Base-by-base conservation (phyloP, 257 asterid species). In the Datura wrightii region DNA sequence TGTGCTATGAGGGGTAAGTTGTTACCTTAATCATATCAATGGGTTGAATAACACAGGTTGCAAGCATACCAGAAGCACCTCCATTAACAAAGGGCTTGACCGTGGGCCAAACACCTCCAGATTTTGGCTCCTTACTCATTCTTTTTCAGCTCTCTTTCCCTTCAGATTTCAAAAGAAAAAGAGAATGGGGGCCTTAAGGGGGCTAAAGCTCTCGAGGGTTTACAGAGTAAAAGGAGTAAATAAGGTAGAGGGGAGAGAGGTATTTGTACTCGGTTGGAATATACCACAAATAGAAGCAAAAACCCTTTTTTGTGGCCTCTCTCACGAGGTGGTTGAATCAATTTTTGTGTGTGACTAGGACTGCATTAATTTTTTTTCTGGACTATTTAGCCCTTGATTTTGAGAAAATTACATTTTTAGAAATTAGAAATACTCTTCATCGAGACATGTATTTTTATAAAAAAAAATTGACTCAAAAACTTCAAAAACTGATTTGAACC, bases 51-150 rank as follows among this genome's bases (percentile, higher is more conserved):
- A 93, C 98, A 82, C 98, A 94, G 60, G 99, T 96, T 14, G 98
- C 98, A 41, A 94, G 98, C 99, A 96, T 96, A 55, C 99, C 99
- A 37, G 99, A 93, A 66, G 91, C 88, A 31, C 99, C 98, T 56
- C 99, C 98, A 87, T 96, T 96, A 18, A 92, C 86, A 85, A 96
- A 96, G 5, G 99, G 99, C 93, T 94, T 94, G 46, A 96, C 95
- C 0, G 97, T 86, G 2, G 91, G 88, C 99, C 99, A 96, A 14
- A 94, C 91, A 66, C 96, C 98, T n/a, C 46, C 53, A n/a, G 97
- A 63, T 87, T 90, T 89, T 46, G 96, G 90, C 90, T 94, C 93
- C 92, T 90, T 92, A 50, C 48, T 63, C 82, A 78, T 78, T 52
- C 15, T 52, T 19, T 19, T 52, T 46, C 41, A 18, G 41, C 82